Conservation (phyloP, 306 rosid genomes). For the Castanopsis chinensis region DNA sequence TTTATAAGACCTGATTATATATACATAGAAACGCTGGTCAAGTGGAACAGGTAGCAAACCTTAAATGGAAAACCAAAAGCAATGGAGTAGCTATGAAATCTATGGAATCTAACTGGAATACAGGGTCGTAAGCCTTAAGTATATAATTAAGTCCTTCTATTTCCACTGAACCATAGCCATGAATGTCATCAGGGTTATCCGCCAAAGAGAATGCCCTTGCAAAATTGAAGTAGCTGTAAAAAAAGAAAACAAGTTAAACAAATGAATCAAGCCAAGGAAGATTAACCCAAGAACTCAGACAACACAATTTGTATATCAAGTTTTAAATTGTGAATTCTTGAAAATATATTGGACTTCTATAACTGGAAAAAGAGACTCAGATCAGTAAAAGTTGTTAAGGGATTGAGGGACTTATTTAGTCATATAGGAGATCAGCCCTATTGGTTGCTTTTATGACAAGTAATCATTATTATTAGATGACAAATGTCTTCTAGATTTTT, state of each 20-base stretch:
- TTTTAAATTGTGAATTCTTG: neutral
- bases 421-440: neutral
- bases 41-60: neutral
- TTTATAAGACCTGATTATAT: neutral
- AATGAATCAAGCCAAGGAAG: neutral
- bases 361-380: neutral
- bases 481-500: no score
- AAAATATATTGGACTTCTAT: neutral
- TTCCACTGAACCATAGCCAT: conserved; percentile 26
- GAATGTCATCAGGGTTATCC: conserved; percentile 26
- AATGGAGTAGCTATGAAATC: neutral
- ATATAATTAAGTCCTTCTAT: conserved; percentile 10
- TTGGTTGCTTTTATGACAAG: neutral
- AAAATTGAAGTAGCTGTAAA: conserved; percentile 43
- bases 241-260: neutral
- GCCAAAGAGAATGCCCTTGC: conserved; percentile 36
- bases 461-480: neutral
- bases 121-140: neutral
- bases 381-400: neutral
- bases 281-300: neutral
- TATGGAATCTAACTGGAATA: neutral
- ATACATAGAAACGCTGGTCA: neutral
- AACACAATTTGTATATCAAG: neutral
- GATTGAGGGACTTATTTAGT: neutral
- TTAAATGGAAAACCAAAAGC: neutral